A percentile compares a stretch with the other conserved stretches of the same genome.
phyloP scores from a whole-genome alignment of 2,329 filamentous ascomycete genomes.

The Penicillium griseofulvum region DNA sequence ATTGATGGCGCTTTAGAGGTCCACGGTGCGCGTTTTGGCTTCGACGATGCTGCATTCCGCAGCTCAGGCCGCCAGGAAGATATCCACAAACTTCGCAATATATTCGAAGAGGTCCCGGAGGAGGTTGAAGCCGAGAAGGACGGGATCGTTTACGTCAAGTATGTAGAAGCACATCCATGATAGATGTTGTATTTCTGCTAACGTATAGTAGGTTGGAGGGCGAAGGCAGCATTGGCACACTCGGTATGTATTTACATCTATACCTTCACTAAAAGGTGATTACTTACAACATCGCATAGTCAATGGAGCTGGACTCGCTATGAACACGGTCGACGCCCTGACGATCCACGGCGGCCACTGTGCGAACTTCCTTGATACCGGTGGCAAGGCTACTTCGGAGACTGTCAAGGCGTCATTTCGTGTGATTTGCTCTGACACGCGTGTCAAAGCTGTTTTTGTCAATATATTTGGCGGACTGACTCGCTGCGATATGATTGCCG shows the following conservation, averaged over 20 bases:
- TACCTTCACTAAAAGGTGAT: background rate
- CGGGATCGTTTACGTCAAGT: slow-evolving; percentile 77
- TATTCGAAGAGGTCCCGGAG: slow-evolving; percentile 51
- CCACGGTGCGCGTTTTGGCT: slow-evolving; percentile 58
- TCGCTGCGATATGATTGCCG: slow-evolving; percentile 77
- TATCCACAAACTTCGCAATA: slow-evolving; percentile 58
- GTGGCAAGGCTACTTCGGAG: slow-evolving; percentile 79
- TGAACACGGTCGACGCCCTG: slow-evolving; percentile 86
- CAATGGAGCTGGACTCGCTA: slow-evolving; percentile 84
- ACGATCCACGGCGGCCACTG: slow-evolving; percentile 64
- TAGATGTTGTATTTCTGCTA: background rate
- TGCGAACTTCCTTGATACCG: slow-evolving; percentile 85
- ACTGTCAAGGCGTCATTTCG: slow-evolving; percentile 77
- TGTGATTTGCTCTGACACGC: slow-evolving; percentile 66
- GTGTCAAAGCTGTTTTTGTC: slow-evolving; percentile 70
- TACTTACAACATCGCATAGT: slow-evolving; percentile 45
- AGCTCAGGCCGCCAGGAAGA: slow-evolving; percentile 61
- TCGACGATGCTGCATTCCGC: slow-evolving; percentile 68
- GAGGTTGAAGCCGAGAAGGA: slow-evolving; percentile 64
- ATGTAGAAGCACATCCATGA: slow-evolving; percentile 22
- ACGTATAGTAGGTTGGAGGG: slow-evolving; percentile 43
- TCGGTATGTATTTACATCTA: slow-evolving; percentile 43
- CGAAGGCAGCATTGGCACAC: slow-evolving; percentile 67
- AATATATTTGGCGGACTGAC: slow-evolving; percentile 71
- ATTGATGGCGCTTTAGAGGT: slow-evolving; percentile 49